These are phyloP conservation scores for Celoporthe dispersa DNA, from an alignment of 2,329 filamentous ascomycete species.

Conservation along the genomic window DNA sequence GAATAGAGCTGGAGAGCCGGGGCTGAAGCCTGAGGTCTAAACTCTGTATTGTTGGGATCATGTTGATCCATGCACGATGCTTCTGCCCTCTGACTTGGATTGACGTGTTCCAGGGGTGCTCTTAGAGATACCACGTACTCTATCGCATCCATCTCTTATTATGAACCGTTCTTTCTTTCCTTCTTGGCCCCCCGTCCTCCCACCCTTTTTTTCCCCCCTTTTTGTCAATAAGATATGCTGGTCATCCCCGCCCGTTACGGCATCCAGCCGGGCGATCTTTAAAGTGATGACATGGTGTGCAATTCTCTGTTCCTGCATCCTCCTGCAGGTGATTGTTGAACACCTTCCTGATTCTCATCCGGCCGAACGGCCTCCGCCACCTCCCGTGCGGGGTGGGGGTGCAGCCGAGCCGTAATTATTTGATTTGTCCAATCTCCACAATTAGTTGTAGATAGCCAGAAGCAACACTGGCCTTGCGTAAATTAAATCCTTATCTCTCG, in stretches of 20 bases:
- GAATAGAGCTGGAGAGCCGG: too few relatives aligned
- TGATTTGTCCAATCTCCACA: neutral
- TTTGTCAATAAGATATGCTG: neutral
- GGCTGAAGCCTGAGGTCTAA: neutral
- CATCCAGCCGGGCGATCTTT: neutral
- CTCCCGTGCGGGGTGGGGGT: neutral
- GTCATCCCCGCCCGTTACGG: neutral
- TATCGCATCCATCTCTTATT: neutral
- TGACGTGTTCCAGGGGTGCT: neutral
- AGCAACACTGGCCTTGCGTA: neutral
- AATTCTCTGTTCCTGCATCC: neutral
- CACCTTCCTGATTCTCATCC: conserved; percentile 3
- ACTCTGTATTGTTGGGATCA: too few relatives aligned
- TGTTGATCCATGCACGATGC: neutral
- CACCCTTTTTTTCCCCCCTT: neutral
- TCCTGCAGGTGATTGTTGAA: neutral
- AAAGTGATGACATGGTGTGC: neutral
- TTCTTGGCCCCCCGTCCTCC: too few relatives aligned
- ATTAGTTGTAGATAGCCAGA: neutral
- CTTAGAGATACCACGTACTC: neutral
- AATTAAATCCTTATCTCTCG: neutral
- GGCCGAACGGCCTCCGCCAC: neutral
- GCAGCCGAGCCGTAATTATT: neutral
- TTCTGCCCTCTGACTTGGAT: neutral
- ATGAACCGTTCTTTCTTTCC: too few relatives aligned